These are phyloP conservation scores for Backusella tarrabulga DNA, from an alignment of 192 early-diverging fungal genomes.

Conservation along the genomic window DNA sequence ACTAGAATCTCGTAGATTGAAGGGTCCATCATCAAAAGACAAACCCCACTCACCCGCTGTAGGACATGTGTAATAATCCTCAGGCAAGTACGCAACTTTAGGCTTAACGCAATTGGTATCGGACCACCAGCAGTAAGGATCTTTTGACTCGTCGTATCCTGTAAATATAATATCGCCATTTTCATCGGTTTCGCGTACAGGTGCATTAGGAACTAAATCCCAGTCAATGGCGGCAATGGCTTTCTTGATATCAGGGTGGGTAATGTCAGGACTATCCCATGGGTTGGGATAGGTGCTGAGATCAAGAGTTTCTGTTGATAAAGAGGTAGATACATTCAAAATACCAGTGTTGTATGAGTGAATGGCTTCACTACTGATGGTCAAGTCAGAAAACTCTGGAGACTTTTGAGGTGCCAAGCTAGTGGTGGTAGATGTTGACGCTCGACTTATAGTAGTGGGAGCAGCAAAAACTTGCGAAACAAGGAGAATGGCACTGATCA, in stretches of 20 bases:
- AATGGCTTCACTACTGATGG: slow-evolving; percentile 14
- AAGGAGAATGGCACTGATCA: slow-evolving; percentile 5
- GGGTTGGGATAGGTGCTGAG: slow-evolving; percentile 19
- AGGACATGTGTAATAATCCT: slow-evolving; percentile 16
- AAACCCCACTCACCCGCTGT: slow-evolving; percentile 19
- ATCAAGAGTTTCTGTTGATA: slow-evolving; percentile 6
- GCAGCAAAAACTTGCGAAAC: not conserved
- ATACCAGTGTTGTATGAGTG: slow-evolving; percentile 15
- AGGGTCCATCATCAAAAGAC: slow-evolving; percentile 26
- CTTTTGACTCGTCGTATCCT: not conserved
- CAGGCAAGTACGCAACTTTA: slow-evolving; percentile 23
- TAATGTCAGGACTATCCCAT: slow-evolving; percentile 26
- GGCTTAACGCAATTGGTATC: slow-evolving; percentile 10
- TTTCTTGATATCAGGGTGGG: slow-evolving; percentile 21
- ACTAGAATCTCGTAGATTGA: not conserved
- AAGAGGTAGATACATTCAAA: slow-evolving; percentile 3
- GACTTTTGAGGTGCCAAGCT: slow-evolving; percentile 20
- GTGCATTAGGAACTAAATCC: slow-evolving; percentile 20
- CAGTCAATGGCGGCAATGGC: slow-evolving; percentile 24
- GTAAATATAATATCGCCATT: slow-evolving; percentile 28
- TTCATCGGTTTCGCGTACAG: slow-evolving; percentile 13
- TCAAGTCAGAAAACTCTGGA: slow-evolving; percentile 1
- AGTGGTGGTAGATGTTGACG: not conserved
- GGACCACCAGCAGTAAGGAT: slow-evolving; percentile 23
- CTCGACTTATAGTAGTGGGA: not conserved